Evolutionary conservation across 75 land plant genomes (phyloP).

Genomic region (Isoetes taiwanensis): DNA sequence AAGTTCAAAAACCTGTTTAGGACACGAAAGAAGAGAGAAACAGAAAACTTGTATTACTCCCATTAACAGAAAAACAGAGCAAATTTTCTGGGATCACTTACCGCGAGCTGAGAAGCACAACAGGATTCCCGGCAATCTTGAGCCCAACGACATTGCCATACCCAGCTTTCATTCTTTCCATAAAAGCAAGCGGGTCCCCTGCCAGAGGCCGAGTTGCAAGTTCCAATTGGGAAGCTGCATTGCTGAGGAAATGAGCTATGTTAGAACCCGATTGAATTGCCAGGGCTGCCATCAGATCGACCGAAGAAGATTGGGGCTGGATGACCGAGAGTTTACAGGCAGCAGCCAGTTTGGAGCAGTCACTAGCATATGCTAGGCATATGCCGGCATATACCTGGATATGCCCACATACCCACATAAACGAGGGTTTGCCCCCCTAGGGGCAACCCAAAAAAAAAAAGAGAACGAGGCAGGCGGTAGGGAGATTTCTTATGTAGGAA

Average conservation of each 20-base stretch:
- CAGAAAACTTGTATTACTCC: not conserved
- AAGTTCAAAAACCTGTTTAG: not conserved
- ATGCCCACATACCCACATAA: too few species aligned
- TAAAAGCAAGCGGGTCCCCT: constrained; percentile 4
- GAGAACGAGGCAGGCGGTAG: too few species aligned
- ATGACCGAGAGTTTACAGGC: too few species aligned
- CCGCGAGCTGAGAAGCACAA: constrained; percentile 19
- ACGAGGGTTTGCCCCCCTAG: too few species aligned
- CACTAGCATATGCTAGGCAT: too few species aligned
- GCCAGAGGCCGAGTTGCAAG: constrained; percentile 19
- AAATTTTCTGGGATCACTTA: not conserved
- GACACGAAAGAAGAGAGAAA: not conserved
- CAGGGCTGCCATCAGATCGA: too few species aligned
- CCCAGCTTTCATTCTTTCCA: constrained; percentile 6
- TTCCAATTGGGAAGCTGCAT: constrained; percentile 14
- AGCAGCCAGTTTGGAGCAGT: too few species aligned
- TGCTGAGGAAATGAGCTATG: not conserved
- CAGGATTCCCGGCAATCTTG: constrained; percentile 13
- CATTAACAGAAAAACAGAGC: constrained; percentile 1
- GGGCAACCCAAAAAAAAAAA: too few species aligned
- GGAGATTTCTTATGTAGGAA: too few species aligned
- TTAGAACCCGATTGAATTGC: too few species aligned
- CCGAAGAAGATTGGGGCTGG: too few species aligned
- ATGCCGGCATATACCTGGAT: too few species aligned
- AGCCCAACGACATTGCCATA: constrained; percentile 17